phyloP scores from a whole-genome alignment of 2,329 filamentous ascomycete species.

The Myotisia sp. region DNA sequence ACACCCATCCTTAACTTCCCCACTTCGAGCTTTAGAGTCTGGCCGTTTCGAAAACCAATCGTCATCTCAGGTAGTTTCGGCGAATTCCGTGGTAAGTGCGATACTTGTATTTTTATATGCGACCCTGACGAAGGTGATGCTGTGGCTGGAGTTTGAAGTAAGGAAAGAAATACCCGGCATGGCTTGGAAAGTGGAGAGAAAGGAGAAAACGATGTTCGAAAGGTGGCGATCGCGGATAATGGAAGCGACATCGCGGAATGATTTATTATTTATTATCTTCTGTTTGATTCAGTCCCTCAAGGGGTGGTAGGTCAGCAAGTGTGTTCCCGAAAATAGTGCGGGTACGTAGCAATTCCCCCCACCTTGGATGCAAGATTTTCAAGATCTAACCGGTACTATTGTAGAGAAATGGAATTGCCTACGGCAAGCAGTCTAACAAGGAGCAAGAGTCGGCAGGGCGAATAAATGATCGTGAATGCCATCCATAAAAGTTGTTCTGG shows the following conservation, averaged over 20 bases:
- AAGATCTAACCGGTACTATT: too few species aligned
- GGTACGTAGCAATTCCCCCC: too few species aligned
- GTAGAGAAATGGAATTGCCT: too few species aligned
- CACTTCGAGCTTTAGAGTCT: slow-evolving; percentile 70
- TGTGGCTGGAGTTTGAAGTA: slow-evolving; percentile 70
- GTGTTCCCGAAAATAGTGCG: too few species aligned
- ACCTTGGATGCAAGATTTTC: too few species aligned
- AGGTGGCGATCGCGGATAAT: slow-evolving; percentile 46
- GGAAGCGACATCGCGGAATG: slow-evolving; percentile 24
- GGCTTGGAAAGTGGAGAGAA: slow-evolving; percentile 69
- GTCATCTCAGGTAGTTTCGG: slow-evolving; percentile 53
- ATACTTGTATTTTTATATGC: slow-evolving; percentile 63
- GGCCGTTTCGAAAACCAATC: slow-evolving; percentile 92
- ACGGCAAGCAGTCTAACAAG: too few species aligned
- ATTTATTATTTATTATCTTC: too few species aligned
- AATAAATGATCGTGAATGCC: too few species aligned
- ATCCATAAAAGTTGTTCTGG: too few species aligned
- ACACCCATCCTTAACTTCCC: slow-evolving; percentile 67
- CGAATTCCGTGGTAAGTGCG: slow-evolving; percentile 56
- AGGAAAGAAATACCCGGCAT: slow-evolving; percentile 73
- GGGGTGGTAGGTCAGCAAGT: too few species aligned
- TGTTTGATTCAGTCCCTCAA: too few species aligned
- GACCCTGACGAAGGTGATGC: slow-evolving; percentile 60
- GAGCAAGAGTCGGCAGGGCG: too few species aligned
- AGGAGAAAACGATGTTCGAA: slow-evolving; percentile 80